phyloP scores from a whole-genome alignment of 257 asterid species.

The Thymus mandschuricus region DNA sequence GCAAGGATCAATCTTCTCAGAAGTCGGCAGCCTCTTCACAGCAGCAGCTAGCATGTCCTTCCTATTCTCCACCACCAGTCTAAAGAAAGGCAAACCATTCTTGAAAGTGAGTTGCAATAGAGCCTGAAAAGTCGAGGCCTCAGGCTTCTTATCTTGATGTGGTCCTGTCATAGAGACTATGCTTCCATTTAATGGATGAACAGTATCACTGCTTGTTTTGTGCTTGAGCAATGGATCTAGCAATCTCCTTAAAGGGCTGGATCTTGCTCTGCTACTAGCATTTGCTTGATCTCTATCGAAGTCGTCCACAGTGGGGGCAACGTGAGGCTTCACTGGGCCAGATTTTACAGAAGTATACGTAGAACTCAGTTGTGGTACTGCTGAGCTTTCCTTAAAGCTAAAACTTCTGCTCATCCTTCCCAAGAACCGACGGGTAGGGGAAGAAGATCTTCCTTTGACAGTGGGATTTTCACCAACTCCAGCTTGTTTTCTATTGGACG shows the following conservation, averaged over 20 bases:
- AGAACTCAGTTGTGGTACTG: conserved; percentile 51
- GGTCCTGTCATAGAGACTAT: conserved; percentile 30
- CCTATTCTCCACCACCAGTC: conserved; percentile 70
- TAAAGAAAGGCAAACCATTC: conserved; percentile 78
- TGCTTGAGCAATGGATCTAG: conserved; percentile 74
- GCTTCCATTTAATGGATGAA: conserved; percentile 35
- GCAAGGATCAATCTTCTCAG: conserved; percentile 53
- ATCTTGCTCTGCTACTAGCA: conserved; percentile 53
- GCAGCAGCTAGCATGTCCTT: conserved; percentile 79
- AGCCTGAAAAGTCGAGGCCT: conserved; percentile 50
- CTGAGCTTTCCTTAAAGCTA: conserved; percentile 80
- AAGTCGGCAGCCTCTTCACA: conserved; percentile 53
- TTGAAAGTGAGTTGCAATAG: conserved; percentile 77
- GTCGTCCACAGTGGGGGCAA: conserved; percentile 41
- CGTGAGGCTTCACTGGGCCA: conserved; percentile 50
- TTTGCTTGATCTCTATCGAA: conserved; percentile 47
- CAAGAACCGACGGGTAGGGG: conserved; percentile 70
- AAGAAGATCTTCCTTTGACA: conserved; percentile 62
- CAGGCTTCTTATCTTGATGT: conserved; percentile 47
- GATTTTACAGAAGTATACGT: conserved; percentile 45
- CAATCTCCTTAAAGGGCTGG: conserved; percentile 90
- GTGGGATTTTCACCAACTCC: conserved; percentile 42
- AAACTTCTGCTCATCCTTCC: conserved; percentile 81
- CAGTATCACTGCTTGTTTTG: conserved; percentile 49
- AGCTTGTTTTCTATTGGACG: conserved; percentile 39